Percentiles rank a stretch among this genome's conserved stretches.
phyloP scores from a whole-genome alignment of 495 filamentous ascomycete genomes.

The Immersiella caudata region DNA sequence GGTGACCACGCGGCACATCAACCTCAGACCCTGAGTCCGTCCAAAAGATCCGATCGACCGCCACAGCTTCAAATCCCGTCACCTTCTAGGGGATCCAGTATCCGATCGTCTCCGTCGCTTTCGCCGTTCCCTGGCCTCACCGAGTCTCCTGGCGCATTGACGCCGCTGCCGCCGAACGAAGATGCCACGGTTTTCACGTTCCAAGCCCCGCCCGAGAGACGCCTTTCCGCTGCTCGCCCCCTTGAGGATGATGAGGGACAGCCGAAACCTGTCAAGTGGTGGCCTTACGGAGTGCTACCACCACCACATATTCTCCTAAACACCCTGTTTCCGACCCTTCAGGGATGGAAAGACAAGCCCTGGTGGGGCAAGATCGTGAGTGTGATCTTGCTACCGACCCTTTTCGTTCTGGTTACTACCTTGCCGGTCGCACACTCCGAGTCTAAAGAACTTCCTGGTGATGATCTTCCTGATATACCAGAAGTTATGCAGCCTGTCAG shows the following conservation, averaged over 20 bases:
- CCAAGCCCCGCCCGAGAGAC: slow-evolving; percentile 31
- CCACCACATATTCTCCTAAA: slow-evolving; percentile 67
- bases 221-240: slow-evolving; percentile 27
- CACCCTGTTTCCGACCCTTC: slow-evolving; percentile 88
- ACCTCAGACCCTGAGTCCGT: not conserved
- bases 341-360: slow-evolving; percentile 73
- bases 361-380: slow-evolving; percentile 77
- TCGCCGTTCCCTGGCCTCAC: slow-evolving; percentile 47
- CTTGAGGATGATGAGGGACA: slow-evolving; percentile 52
- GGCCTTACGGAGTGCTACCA: slow-evolving; percentile 73
- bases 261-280: slow-evolving; percentile 61
- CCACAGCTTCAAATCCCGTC: slow-evolving; percentile 40
- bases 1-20: slow-evolving; percentile 10
- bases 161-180: slow-evolving; percentile 50
- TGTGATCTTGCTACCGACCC: slow-evolving; percentile 79
- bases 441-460: slow-evolving; percentile 50
- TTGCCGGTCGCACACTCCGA: slow-evolving; percentile 83
- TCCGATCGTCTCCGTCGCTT: slow-evolving; percentile 46
- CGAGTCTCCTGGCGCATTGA: slow-evolving; percentile 47
- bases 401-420: slow-evolving; percentile 88
- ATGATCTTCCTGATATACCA: slow-evolving; percentile 36
- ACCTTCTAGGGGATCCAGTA: slow-evolving; percentile 56
- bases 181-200: slow-evolving; percentile 39
- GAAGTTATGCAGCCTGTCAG: slow-evolving; percentile 30
- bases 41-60: slow-evolving; percentile 4